These are phyloP conservation scores for Plasmodium gaboni DNA, from an alignment of 169 alveolate genomes.

Conservation along the genomic window DNA sequence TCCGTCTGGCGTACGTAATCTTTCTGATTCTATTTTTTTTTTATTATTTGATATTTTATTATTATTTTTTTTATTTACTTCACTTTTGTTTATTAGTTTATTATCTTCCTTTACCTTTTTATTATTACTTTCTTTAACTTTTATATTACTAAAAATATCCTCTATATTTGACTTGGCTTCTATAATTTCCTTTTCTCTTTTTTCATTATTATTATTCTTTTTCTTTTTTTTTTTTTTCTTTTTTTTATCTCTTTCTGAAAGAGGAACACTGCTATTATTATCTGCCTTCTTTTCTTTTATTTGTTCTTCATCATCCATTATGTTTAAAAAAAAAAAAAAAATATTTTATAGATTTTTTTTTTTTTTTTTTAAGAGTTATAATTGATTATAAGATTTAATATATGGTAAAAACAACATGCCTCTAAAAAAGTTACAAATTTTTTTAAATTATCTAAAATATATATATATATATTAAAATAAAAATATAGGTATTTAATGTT, in stretches of 20 bases:
- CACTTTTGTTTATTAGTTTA: slow-evolving; percentile 2
- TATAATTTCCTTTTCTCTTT: slow-evolving; percentile 23
- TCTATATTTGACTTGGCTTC: slow-evolving; percentile 57
- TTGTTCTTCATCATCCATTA: no score
- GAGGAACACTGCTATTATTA: no score
- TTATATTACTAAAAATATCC: slow-evolving; percentile 45
- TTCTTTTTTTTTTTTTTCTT: slow-evolving; percentile 18
- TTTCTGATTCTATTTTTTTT: not conserved
- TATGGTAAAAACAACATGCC: no score
- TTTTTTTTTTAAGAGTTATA: no score
- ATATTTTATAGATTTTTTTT: no score
- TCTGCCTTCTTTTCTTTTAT: no score
- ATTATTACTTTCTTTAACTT: slow-evolving; percentile 30
- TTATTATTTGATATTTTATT: not conserved
- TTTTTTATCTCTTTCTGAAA: not conserved
- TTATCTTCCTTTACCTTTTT: slow-evolving; percentile 17
- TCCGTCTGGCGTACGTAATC: slow-evolving; percentile 81
- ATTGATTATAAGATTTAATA: no score
- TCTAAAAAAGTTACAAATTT: no score
- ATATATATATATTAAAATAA: no score
- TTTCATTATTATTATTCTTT: slow-evolving; percentile 46
- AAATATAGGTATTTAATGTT: no score
- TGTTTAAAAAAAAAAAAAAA: no score
- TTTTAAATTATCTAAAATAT: no score
- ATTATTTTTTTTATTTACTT: slow-evolving; percentile 5